Evolutionary conservation across 257 asterid species (phyloP), one percentile per base, ranked within the genome.

Genomic region (Primulina eburnea): DNA sequence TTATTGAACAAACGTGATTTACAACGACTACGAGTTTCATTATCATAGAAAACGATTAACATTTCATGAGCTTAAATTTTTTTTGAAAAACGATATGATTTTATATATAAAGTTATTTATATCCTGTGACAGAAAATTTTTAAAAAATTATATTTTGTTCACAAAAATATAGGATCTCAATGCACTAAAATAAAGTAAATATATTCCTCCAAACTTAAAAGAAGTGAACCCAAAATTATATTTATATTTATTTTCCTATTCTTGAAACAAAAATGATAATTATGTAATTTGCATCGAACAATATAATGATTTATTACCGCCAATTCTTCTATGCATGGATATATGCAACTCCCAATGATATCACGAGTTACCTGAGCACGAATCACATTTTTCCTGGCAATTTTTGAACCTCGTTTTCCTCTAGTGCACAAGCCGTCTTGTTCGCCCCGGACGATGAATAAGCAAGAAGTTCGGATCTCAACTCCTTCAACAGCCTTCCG

Each of bases 401-500:
- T 3, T 78, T 73, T 50, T 29, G 71, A 60, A 78, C 64, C 66
- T 77, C 68, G 57, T 68, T 80, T 71, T 73, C 73, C 71, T 60
- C 60, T 30, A 64, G 63, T 62, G 60, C 80, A 63, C 61, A 79
- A 28, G 64, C 68, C 60, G 60, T 70, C 20, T 63, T 40, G 40
- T 67, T 68, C 62, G 71, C 71, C 50, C 55, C 76, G 18, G 82
- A 71, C 24, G 69, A 56, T 62, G 74, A 64, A 61, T 82, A 78
- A 38, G 80, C 86, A 14, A 84, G 72, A 78, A 89, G 77, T 85
- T 89, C 99, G 0, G 99, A 89, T 64, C 99, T 85, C 83, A 93
- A 79, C 83, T 73, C 85, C 99, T 90, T 93, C 68, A 93, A 77
- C 77, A 90, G 83, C 84, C 97, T 83, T 67, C 97, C 99, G 1